A percentile compares a stretch with the other conserved stretches of the same genome.
Conservation (phyloP, 345 rosid genomes). For the Brassica incana region DNA sequence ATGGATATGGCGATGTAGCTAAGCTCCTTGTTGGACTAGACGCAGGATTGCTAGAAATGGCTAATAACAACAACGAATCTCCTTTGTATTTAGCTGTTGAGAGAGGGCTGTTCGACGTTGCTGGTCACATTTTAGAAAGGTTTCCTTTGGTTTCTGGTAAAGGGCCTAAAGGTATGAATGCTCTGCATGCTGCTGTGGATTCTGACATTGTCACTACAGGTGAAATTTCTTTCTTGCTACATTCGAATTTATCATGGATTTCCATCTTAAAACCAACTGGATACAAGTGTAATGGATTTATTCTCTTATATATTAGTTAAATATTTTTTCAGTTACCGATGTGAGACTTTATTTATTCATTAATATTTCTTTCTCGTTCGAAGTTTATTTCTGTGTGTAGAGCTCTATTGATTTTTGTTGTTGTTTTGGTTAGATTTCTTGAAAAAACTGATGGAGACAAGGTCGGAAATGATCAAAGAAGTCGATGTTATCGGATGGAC, state of each 20-base stretch:
- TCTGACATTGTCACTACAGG: slow-evolving; percentile 3
- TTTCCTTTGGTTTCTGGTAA: neutral
- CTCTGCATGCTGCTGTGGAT: slow-evolving; percentile 26
- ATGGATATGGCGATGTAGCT: slow-evolving; percentile 27
- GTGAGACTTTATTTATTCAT: no score
- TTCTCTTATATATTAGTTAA: no score
- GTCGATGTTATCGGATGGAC: slow-evolving; percentile 31
- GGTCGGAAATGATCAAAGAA: slow-evolving; percentile 25
- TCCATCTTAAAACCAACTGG: no score
- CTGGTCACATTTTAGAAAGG: neutral
- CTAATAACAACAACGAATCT: slow-evolving; percentile 6
- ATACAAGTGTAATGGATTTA: no score
- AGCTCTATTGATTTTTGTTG: no score
- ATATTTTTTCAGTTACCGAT: no score
- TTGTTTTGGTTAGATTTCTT: slow-evolving; percentile 20
- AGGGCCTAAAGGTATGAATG: slow-evolving; percentile 31
- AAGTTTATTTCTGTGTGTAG: no score
- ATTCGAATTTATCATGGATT: no score
- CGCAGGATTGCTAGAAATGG: slow-evolving; percentile 1
- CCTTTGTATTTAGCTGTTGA: slow-evolving; percentile 40
- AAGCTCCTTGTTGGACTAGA: slow-evolving; percentile 31
- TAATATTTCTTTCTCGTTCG: no score
- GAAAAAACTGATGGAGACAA: slow-evolving; percentile 10
- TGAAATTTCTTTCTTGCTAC: neutral
- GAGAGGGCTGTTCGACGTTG: slow-evolving; percentile 25